Conservation (phyloP, 306 rosid species). For the Cicer cuneatum region DNA sequence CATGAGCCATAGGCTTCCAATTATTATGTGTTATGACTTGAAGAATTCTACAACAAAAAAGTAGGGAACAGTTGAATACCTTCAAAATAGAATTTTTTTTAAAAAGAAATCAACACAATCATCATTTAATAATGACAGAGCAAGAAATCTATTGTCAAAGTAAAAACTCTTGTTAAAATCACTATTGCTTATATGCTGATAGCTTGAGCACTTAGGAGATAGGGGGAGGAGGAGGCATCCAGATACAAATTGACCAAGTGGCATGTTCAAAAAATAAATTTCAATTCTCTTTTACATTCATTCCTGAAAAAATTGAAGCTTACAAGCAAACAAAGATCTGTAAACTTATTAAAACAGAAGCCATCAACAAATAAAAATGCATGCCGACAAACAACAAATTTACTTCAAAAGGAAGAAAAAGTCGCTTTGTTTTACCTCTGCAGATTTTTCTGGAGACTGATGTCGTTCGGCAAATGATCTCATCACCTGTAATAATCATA, state of each 20-base stretch:
- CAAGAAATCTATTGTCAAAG: constrained; percentile 10
- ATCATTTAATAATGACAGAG: background rate
- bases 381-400: constrained; percentile 33
- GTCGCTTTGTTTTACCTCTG: constrained; percentile 60
- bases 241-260: constrained; percentile 13
- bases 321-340: constrained; percentile 2
- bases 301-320: constrained; percentile 31
- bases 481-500: constrained; percentile 60
- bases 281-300: constrained; percentile 19
- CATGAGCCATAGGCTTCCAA: too few species aligned
- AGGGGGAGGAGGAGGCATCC: background rate
- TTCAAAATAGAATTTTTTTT: background rate
- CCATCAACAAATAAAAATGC: constrained; percentile 24
- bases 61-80: background rate
- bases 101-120: background rate
- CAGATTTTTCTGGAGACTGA: constrained; percentile 65
- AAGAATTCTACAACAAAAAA: background rate
- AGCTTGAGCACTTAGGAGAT: background rate
- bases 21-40: too few species aligned
- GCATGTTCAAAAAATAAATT: constrained; percentile 18
- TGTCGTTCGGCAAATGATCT: constrained; percentile 60
- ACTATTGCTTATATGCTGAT: background rate
- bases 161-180: constrained; percentile 29
- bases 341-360: constrained; percentile 15
- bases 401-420: background rate